phyloP scores from a whole-genome alignment of 495 filamentous ascomycete species.

The Monascus purpureus region DNA sequence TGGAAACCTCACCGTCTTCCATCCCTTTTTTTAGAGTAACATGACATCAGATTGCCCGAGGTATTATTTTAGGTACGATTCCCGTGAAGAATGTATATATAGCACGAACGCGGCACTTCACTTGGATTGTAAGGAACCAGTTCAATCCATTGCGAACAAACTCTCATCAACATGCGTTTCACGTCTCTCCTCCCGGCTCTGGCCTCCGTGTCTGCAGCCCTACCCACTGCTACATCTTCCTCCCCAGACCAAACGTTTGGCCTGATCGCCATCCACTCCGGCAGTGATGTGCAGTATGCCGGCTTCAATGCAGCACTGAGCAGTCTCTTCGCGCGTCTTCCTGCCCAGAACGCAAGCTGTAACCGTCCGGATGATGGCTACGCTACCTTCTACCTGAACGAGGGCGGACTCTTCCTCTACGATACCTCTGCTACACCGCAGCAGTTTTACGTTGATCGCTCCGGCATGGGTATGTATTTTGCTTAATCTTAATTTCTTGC shows the following conservation, averaged over 20 bases:
- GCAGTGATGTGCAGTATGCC: constrained; percentile 27
- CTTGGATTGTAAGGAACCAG: too few relatives aligned
- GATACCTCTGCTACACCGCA: constrained; percentile 23
- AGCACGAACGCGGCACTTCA: too few relatives aligned
- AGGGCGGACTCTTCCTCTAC: constrained; percentile 34
- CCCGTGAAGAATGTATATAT: too few relatives aligned
- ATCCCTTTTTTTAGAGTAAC: too few relatives aligned
- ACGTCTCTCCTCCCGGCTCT: constrained; percentile 10
- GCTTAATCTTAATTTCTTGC: too few relatives aligned
- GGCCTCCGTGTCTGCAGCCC: constrained; percentile 13
- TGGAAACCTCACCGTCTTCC: too few relatives aligned
- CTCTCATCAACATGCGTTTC: constrained; percentile 15
- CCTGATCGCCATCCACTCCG: constrained; percentile 34
- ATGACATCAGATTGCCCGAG: too few relatives aligned
- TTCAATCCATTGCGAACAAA: too few relatives aligned
- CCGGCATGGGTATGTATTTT: constrained; percentile 30
- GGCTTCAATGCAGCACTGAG: constrained; percentile 25
- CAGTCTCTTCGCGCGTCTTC: constrained; percentile 29
- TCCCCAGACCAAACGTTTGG: constrained; percentile 19
- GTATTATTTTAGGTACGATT: too few relatives aligned
- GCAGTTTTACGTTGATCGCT: constrained; percentile 36
- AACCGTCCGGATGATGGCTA: constrained; percentile 15
- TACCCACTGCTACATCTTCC: constrained; percentile 12
- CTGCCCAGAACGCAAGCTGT: constrained; percentile 30
- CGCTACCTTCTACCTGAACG: constrained; percentile 35